Conservation (phyloP, 2,329 filamentous ascomycete species). For the Talaromyces sp. region DNA sequence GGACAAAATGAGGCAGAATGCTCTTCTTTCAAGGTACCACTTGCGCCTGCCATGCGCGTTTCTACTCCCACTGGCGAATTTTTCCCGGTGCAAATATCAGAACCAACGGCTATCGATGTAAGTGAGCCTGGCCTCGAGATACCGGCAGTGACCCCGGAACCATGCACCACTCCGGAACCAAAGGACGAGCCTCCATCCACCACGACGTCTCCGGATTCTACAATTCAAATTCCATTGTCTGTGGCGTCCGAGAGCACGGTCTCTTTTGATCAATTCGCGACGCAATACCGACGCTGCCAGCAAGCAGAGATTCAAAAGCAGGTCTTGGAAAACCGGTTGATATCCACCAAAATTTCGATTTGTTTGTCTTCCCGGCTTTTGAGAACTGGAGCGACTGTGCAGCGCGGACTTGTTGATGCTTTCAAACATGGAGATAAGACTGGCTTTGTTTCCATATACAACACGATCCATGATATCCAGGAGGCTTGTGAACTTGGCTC, state of each 20-base stretch:
- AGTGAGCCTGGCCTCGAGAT: slow-evolving; percentile 32
- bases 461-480: slow-evolving; percentile 43
- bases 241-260: slow-evolving; percentile 23
- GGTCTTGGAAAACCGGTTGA: slow-evolving; percentile 38
- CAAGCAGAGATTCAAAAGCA: slow-evolving; percentile 42
- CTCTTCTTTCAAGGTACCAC: slow-evolving; percentile 26
- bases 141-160: slow-evolving; percentile 4
- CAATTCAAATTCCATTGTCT: slow-evolving; percentile 21
- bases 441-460: slow-evolving; percentile 44
- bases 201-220: slow-evolving; percentile 14
- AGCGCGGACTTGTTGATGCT: slow-evolving; percentile 45
- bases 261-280: slow-evolving; percentile 45
- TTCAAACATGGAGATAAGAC: slow-evolving; percentile 45
- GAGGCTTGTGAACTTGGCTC: slow-evolving; percentile 39
- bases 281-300: slow-evolving; percentile 40
- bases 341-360: slow-evolving; percentile 42
- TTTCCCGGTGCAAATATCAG: slow-evolving; percentile 18
- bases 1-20: slow-evolving; percentile 25
- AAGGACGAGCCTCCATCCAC: neutral
- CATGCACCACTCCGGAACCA: neutral
- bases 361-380: slow-evolving; percentile 42
- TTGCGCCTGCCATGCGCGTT: slow-evolving; percentile 20
- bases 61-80: slow-evolving; percentile 9
- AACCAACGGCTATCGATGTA: slow-evolving; percentile 24
- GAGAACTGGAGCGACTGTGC: slow-evolving; percentile 40